Base-by-base conservation (phyloP, 2,329 filamentous ascomycete species). In the Penicillium nordicum region DNA sequence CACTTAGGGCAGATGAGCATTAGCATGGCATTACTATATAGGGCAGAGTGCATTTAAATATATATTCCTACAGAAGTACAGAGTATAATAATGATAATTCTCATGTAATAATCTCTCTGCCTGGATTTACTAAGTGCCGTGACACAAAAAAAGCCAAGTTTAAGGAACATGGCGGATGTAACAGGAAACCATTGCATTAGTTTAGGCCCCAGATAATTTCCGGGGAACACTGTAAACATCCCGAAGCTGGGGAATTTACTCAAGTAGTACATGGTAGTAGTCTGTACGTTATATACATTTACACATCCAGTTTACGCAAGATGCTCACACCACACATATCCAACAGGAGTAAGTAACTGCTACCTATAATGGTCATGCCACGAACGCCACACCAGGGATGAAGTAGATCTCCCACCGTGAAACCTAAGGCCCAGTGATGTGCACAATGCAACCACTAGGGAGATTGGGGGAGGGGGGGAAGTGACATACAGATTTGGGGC, bases 401-500 rank as follows among this genome's bases (percentile, higher is more conserved):
- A 42, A 55, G 59, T 46, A 46, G 63, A 64, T 65, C 63, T 50
- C 34, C 53, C 42, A 44, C 25, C 36, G 14, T 63, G 61, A 64
- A 65, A 65, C 59, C 40, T 21, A 9, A 40, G 40, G 46, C 36
- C 52, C 51, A 61, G 53, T 65, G 59, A 66, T 66, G 54, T 63
- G 49, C 48, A 44, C 58, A 42, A 47, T 52, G 58, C 59, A 57
- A 55, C 55, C 57, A 53, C 51, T 54, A 34, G 34, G 46, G 60
- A 44, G 48, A 57, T 53, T 32, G 30, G 47, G 53, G 50, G 18
- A 4, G 1, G 11, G 2, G 10, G 18, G 2, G 10, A n/a, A 8
- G 14, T 5, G 36, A 57, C 43, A 76, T 74, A 75, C 90, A 90
- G 64, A 90, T 89, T 53, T 83, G 80, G 0, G 88, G 88, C 0